Percentiles rank a stretch among this genome's conserved stretches.
These are phyloP conservation scores for Trebouxia sp. DNA, from an alignment of 139 green algal species.

Conservation along the genomic window DNA sequence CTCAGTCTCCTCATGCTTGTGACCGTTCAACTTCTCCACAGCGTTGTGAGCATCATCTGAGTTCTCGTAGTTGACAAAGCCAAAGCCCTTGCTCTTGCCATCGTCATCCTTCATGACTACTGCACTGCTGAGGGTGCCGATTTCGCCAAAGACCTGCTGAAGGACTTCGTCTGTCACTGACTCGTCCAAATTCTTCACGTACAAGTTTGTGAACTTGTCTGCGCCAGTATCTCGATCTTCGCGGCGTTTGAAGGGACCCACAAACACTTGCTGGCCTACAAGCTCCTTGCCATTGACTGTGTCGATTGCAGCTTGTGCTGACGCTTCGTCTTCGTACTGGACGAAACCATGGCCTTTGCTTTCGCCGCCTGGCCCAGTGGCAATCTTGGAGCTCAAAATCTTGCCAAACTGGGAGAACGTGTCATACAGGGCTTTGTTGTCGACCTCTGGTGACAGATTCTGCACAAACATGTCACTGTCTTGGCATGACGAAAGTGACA, in stretches of 20 bases:
- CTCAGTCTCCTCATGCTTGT: conserved; percentile 23
- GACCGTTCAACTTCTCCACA: conserved; percentile 20
- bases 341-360: conserved; percentile 30
- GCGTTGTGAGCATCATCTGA: conserved; percentile 26
- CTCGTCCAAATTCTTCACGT: conserved; percentile 23
- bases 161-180: conserved; percentile 13
- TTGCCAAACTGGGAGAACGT: conserved; percentile 23
- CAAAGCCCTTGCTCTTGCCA: conserved; percentile 30
- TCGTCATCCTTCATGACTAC: conserved; percentile 30
- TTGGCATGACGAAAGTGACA: too few relatives aligned
- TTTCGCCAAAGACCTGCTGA: conserved; percentile 22
- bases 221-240: conserved; percentile 10
- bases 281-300: conserved; percentile 28
- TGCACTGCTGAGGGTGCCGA: conserved; percentile 10
- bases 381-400: conserved; percentile 30
- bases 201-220: conserved; percentile 27
- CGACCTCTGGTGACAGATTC: conserved; percentile 3
- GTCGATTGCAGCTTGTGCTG: conserved; percentile 10
- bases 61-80: conserved; percentile 35
- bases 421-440: conserved; percentile 26
- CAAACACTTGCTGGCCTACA: conserved; percentile 23
- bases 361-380: conserved; percentile 13
- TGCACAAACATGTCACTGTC: too few relatives aligned
- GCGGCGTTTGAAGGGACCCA: conserved; percentile 20
- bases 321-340: conserved; percentile 20